Base-by-base conservation (phyloP, 2,329 filamentous ascomycete species). In the Calonectria hawksworthii region DNA sequence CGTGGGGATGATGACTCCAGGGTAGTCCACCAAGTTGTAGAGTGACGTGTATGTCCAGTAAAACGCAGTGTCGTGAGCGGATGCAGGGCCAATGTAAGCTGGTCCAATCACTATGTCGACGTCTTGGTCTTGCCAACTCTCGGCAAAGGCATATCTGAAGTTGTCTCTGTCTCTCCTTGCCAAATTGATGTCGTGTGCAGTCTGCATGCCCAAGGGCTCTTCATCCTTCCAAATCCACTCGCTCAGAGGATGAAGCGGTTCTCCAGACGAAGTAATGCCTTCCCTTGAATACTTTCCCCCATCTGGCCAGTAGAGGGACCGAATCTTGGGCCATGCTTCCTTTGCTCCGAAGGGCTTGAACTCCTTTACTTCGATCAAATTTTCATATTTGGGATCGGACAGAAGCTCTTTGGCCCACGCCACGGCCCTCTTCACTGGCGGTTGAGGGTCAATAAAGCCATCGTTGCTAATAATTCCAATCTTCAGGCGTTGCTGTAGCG, bases 221-320 rank as follows among this genome's bases (percentile, higher is more conserved):
- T 80, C 83, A n/a, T 84, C 82, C 34, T 78, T 77, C 69, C 82
- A 78, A 51, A 83, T 82, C 85, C 85, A 88, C 70, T 87, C 78
- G 10, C 85, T 89, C 2, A 90, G 81, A 0, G 85, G 81, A 14
- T 86, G 84, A n/a, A 85, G 76, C 0, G 89, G 88, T 75, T 90
- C 89, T 11, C 85, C 86, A 0, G 85, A 82, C 13, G 81, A 76
- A 0, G 76, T 75, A 36, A 90, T 81, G 23, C 82, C 77, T 2
- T 79, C 80, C 51, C 67, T 80, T 30, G 67, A 82, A 82, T 65
- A 84, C 76, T 38, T 75, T 70, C 51, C 87, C 18, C 86, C 86
- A 32, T 89, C 87, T 0, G 88, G 88, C 80, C 86, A 90, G 82
- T 90, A 90, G 16, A 88, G 84, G 4, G 75, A 75, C 63, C 83